A percentile compares a stretch with the other conserved stretches of the same genome.
phyloP scores from a whole-genome alignment of 2,329 filamentous ascomycete genomes.

The Fusarium sp. region DNA sequence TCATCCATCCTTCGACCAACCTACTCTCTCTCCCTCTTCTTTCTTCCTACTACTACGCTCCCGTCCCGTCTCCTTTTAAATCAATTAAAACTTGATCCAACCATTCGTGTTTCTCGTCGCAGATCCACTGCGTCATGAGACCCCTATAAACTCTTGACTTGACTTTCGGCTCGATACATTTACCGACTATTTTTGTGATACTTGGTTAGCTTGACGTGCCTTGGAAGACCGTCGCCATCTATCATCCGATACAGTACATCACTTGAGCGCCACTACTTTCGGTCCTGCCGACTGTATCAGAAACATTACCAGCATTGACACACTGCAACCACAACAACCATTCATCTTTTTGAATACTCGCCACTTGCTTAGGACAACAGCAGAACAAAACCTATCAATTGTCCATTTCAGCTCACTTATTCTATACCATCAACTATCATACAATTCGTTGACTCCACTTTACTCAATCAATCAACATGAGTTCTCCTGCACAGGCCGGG shows the following conservation, averaged over 20 bases:
- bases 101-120: constrained; percentile 24
- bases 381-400: constrained; percentile 1
- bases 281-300: constrained; percentile 16
- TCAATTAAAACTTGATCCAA: constrained; percentile 10
- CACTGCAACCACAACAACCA: constrained; percentile 4
- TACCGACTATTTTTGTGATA: constrained; percentile 4
- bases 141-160: constrained; percentile 17
- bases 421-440: not conserved
- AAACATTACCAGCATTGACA: constrained; percentile 7
- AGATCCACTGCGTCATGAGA: constrained; percentile 38
- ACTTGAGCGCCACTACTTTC: constrained; percentile 28
- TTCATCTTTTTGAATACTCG: constrained; percentile 3
- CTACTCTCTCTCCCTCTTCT: constrained; percentile 20
- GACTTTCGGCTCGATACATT: constrained; percentile 2
- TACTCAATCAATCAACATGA: constrained; percentile 51
- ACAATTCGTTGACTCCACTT: not conserved
- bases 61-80: constrained; percentile 8
- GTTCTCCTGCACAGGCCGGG: constrained; percentile 56
- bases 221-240: constrained; percentile 24
- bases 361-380: constrained; percentile 12
- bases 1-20: constrained; percentile 33
- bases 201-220: constrained; percentile 15
- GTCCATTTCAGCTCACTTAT: not conserved
- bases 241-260: constrained; percentile 15
- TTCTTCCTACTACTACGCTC: constrained; percentile 15